phyloP scores from a whole-genome alignment of 108 stramenopile genomes.

The Nitzschia putrida region DNA sequence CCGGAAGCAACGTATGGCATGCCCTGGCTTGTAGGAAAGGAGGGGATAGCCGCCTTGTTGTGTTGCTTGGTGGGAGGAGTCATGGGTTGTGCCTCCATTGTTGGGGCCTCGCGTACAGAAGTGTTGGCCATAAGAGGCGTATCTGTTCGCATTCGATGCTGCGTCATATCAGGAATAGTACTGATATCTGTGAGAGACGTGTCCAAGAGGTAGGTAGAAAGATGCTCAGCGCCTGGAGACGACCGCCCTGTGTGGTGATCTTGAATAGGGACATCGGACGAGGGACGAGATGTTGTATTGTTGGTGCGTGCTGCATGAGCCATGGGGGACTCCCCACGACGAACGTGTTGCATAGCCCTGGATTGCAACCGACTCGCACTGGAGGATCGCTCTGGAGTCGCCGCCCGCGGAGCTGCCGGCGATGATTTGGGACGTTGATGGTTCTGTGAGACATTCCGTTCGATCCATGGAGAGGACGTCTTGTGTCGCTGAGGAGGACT shows the following conservation, averaged over 20 bases:
- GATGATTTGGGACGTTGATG: conserved; percentile 3
- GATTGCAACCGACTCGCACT: not conserved
- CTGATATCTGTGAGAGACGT: conserved; percentile 12
- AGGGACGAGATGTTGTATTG: no score
- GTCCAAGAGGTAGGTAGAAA: conserved; percentile 6
- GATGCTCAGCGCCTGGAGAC: conserved; percentile 8
- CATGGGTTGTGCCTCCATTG: conserved; percentile 3
- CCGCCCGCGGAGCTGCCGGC: not conserved
- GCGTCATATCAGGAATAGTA: conserved; percentile 15
- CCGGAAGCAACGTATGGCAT: not conserved
- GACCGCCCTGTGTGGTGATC: not conserved
- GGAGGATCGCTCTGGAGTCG: not conserved
- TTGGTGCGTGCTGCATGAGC: not conserved
- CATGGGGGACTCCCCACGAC: not conserved
- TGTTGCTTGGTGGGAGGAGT: not conserved
- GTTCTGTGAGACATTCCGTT: conserved; percentile 5
- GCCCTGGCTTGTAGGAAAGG: not conserved
- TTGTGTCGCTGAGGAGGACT: conserved; percentile 2
- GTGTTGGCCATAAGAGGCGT: conserved; percentile 6
- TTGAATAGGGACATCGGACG: not conserved
- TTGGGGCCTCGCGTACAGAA: not conserved
- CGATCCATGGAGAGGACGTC: conserved; percentile 17
- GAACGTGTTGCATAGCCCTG: conserved; percentile 8
- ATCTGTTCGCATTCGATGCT: conserved; percentile 6
- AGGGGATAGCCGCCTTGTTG: not conserved